A percentile compares a stretch with the other conserved stretches of the same genome.
These are phyloP conservation scores for Stellera chamaejasme DNA, from an alignment of 345 rosid species.

Conservation along the genomic window DNA sequence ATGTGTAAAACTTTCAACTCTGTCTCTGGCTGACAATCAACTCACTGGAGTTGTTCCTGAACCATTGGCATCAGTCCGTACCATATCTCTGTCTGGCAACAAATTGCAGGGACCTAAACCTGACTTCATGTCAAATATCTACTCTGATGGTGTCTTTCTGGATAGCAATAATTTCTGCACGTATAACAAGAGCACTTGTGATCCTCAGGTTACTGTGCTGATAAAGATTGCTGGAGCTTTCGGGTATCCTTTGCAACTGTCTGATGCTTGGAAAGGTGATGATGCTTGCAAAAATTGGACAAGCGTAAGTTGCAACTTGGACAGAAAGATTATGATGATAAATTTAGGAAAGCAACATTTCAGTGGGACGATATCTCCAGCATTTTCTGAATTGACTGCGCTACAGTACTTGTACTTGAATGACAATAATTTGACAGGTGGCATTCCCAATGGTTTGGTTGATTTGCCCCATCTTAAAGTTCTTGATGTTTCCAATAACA, in stretches of 20 bases:
- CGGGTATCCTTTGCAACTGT: neutral
- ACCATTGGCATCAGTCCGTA: neutral
- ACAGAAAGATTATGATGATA: no score
- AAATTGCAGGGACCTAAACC: neutral
- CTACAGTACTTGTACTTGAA: no score
- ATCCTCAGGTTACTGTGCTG: neutral
- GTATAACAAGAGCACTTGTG: neutral
- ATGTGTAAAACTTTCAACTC: neutral
- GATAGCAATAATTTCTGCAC: neutral
- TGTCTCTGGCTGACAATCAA: neutral
- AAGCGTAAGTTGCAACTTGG: no score
- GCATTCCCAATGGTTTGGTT: neutral
- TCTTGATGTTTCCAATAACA: no score
- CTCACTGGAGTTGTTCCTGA: neutral
- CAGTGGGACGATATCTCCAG: neutral
- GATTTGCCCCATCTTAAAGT: neutral
- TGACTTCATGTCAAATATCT: neutral
- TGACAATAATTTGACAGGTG: neutral
- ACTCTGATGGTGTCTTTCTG: no score
- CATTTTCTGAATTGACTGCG: no score
- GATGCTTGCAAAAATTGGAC: neutral
- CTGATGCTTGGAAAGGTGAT: slow-evolving; percentile 1
- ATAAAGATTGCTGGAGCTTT: neutral
- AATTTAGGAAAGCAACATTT: no score
- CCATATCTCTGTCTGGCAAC: neutral